Conservation (phyloP, 805 yeast genomes). For the Maudiozyma serrabonitensis region DNA sequence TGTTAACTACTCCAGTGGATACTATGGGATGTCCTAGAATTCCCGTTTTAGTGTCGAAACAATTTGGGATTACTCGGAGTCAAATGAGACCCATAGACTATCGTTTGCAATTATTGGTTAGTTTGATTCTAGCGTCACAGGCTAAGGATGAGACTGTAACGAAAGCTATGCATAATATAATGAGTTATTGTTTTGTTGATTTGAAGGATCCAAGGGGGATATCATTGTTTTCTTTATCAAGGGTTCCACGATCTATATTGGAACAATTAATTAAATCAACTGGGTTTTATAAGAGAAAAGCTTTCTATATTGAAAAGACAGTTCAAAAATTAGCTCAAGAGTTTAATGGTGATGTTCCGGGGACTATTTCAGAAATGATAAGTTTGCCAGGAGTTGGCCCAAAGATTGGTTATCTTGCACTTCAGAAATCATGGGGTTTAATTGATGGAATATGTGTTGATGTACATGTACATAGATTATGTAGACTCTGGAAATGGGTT, state of each 20-base stretch:
- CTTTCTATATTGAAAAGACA: conserved; percentile 54
- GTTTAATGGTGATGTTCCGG: conserved; percentile 63
- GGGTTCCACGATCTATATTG: conserved; percentile 42
- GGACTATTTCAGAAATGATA: conserved; percentile 50
- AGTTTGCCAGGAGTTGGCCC: conserved; percentile 88
- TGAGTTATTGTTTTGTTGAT: conserved; percentile 36
- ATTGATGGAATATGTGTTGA: conserved; percentile 85
- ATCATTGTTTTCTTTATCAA: conserved; percentile 42
- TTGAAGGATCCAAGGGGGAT: conserved; percentile 37
- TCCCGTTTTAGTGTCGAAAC: conserved; percentile 31
- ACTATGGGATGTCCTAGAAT: conserved; percentile 70
- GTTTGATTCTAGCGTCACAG: conserved; percentile 80
- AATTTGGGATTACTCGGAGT: conserved; percentile 18
- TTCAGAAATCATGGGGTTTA: conserved; percentile 71
- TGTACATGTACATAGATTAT: conserved; percentile 73
- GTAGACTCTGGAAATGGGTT: conserved; percentile 76
- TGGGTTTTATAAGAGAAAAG: conserved; percentile 78
- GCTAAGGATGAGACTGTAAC: conserved; percentile 81
- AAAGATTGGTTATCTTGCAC: conserved; percentile 76
- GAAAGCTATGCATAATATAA: conserved; percentile 55
- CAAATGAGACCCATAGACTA: conserved; percentile 28
- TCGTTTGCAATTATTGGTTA: conserved; percentile 64
- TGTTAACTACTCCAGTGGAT: conserved; percentile 68
- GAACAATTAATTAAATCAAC: conserved; percentile 61
- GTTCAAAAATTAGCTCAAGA: conserved; percentile 40